phyloP scores from a whole-genome alignment of 805 yeast species.

The Pichia occidentalis region DNA sequence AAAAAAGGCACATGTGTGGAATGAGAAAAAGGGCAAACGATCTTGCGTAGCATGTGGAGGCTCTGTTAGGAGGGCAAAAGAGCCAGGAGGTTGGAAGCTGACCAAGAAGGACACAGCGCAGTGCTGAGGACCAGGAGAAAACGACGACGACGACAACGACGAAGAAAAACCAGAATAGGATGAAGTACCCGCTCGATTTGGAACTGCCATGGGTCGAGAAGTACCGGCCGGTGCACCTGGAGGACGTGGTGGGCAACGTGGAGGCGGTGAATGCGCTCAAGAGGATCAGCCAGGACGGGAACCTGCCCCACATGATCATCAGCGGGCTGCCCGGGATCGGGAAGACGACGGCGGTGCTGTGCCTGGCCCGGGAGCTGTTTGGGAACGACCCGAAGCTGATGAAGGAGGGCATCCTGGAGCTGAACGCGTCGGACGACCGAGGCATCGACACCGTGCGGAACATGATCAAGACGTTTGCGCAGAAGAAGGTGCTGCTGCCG shows the following conservation, averaged over 20 bases:
- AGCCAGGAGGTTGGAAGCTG: no score
- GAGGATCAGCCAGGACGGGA: conserved; percentile 85
- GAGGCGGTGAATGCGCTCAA: conserved; percentile 82
- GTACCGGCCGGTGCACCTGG: conserved; percentile 73
- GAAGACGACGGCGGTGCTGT: conserved; percentile 88
- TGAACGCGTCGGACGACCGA: conserved; percentile 95
- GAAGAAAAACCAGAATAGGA: no score
- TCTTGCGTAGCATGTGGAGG: no score
- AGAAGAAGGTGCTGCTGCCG: conserved; percentile 81
- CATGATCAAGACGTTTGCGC: conserved; percentile 92
- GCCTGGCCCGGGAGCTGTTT: conserved; percentile 78
- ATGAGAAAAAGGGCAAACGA: no score
- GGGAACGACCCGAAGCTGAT: conserved; percentile 41
- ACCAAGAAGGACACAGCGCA: no score
- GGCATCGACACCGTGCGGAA: conserved; percentile 96
- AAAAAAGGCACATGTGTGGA: no score
- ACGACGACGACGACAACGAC: no score
- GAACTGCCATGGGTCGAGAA: conserved; percentile 72
- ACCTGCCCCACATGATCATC: conserved; percentile 93
- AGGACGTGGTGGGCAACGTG: conserved; percentile 88
- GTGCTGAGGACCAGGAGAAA: no score
- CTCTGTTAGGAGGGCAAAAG: no score
- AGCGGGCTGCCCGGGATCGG: conserved; percentile 98
- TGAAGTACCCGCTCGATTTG: conserved; percentile 26
- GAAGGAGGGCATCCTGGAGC: conserved; percentile 78